Conservation (phyloP, 345 rosid genomes). For the Boechera divaricarpa region DNA sequence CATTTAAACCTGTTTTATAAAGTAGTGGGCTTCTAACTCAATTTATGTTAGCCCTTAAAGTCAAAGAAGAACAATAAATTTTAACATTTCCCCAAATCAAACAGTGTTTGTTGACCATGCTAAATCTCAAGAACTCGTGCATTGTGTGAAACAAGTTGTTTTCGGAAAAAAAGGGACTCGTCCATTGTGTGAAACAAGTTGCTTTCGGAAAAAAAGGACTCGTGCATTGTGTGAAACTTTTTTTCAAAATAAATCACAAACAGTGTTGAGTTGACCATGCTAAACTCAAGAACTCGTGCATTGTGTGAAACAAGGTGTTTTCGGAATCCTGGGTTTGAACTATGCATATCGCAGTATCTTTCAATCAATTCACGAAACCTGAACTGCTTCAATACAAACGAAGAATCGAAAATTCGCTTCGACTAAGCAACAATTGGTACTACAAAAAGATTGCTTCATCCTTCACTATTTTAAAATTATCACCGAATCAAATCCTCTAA, state of each 20-base stretch:
- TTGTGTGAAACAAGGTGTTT: no score
- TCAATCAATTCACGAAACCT: background rate
- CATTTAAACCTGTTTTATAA: background rate
- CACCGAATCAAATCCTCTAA: slow-evolving; percentile 5
- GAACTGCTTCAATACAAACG: background rate
- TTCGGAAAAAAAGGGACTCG: background rate
- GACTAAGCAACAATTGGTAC: background rate
- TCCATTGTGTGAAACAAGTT: background rate
- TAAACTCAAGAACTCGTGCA: background rate
- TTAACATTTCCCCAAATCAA: background rate
- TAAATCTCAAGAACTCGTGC: background rate
- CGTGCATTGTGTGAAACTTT: background rate
- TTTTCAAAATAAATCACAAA: background rate
- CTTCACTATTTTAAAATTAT: background rate
- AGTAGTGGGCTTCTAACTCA: background rate
- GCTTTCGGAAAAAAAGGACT: background rate
- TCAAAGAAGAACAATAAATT: slow-evolving; percentile 14
- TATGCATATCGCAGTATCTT: no score
- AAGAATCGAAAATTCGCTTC: background rate
- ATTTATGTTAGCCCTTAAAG: background rate
- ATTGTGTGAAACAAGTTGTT: background rate
- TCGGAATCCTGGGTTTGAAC: background rate
- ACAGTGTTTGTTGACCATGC: slow-evolving; percentile 3
- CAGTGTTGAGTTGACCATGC: background rate
- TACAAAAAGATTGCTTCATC: background rate